Base-by-base conservation (phyloP, 1,139 yeast species). In the Hanseniaspora gamundiae region DNA sequence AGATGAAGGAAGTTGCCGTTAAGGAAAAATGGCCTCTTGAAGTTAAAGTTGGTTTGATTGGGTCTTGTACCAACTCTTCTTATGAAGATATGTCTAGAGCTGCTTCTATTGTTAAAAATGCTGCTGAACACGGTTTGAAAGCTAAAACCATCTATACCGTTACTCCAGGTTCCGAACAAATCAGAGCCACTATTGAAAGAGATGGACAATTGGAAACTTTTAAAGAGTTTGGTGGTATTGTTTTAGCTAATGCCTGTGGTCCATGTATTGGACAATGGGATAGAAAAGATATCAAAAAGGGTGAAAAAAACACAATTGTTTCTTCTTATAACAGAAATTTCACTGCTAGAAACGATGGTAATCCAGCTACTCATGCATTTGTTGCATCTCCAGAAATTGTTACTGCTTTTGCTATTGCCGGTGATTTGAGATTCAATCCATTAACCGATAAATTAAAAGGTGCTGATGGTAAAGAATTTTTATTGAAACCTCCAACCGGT, bases 231-330 rank as follows among this genome's bases (percentile, higher is more conserved):
- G 97, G 97, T 61, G 97, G 95, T 71, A 74, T 81, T 52, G 95
- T 91, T 51, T 75, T 91, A 68, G 97, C 98, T 55, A 91, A 91
- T 67, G 98, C 98, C 52, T 88, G 98, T 77, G 98, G 98, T 68
- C 98, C 98, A 68, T 88, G 98, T 78, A 91, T 91, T 64, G 98
- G 98, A 67, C 98, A 91, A 77, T 91, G 98, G 98, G 97, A 91
- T 67, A 85, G 98, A 75, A 87, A 78, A 65, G 97, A 91, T 67
- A 78, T 88, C 67, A 77, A 84, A 76, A 91, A 87, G 80, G 96
- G 96, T 71, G 96, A 86, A 66, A 86, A 85, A 78, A 88, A 88
- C 80, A 85, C 98, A 58, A 91, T 91, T 73, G 95, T 91, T 56
- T 84, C 97, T 35, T 88, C 97, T 55, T 91, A 85, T 83, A 91